phyloP scores from a whole-genome alignment of 2,329 filamentous ascomycete species.

The Pyrenophora teres region DNA sequence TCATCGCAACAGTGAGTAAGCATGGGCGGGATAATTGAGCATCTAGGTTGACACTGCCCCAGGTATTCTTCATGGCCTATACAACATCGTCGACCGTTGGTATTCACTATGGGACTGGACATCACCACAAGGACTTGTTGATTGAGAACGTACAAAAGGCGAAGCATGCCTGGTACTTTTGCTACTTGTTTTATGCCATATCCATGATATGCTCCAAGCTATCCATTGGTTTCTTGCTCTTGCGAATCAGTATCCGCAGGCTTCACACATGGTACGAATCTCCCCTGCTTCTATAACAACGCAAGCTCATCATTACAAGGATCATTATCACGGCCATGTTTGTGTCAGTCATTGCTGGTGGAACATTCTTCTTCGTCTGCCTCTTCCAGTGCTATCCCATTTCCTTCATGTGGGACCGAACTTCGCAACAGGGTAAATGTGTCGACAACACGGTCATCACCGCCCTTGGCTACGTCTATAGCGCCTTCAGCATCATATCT shows the following conservation, averaged over 20 bases:
- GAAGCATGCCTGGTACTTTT: constrained; percentile 41
- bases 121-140: constrained; percentile 32
- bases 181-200: constrained; percentile 40
- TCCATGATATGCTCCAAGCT: constrained; percentile 43
- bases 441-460: constrained; percentile 49
- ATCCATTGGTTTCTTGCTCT: constrained; percentile 40
- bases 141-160: constrained; percentile 27
- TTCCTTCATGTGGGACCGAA: constrained; percentile 56
- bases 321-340: constrained; percentile 48
- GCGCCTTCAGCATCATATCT: constrained; percentile 52
- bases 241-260: constrained; percentile 38
- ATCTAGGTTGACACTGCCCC: constrained; percentile 4
- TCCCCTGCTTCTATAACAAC: no score
- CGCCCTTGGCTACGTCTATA: constrained; percentile 53
- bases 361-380: constrained; percentile 53
- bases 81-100: constrained; percentile 33
- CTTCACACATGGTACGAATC: constrained; percentile 30
- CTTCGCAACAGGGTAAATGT: constrained; percentile 48
- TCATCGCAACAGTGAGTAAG: constrained; percentile 34
- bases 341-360: constrained; percentile 44
- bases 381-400: constrained; percentile 58
- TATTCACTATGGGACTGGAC: constrained; percentile 38
- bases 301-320: constrained; percentile 1
- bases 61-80: constrained; percentile 36
- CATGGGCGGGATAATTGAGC: background rate